Conservation (phyloP, 176 grass and related monocot species). For the Avena atlantica region DNA sequence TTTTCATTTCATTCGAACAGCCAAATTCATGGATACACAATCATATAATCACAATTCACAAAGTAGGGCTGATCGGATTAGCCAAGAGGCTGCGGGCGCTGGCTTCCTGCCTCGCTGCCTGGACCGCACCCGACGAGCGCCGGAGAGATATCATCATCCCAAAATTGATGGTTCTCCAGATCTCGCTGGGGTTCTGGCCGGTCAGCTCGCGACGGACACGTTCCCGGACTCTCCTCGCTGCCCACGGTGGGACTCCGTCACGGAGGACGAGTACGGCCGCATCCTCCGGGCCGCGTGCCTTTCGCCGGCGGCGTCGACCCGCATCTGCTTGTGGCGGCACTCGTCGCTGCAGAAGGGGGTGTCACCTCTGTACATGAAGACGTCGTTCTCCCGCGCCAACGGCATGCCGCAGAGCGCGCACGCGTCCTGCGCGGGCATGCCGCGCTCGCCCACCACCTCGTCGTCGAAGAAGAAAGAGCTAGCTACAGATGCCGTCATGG, state of each 20-base stretch:
- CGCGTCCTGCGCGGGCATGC: constrained; percentile 41
- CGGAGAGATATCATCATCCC: neutral
- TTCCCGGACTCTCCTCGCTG: neutral
- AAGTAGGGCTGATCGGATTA: neutral
- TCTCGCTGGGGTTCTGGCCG: neutral
- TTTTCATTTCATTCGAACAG: too few species aligned
- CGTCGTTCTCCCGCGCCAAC: constrained; percentile 50
- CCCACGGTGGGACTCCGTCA: neutral
- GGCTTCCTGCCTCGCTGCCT: neutral
- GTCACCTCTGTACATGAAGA: constrained; percentile 75
- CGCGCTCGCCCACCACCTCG: constrained; percentile 17
- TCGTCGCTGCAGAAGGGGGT: constrained; percentile 75
- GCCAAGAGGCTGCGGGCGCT: neutral
- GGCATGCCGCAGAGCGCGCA: constrained; percentile 61
- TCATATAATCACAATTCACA: neutral
- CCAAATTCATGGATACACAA: too few species aligned
- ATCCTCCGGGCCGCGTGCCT: neutral
- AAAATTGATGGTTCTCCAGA: neutral
- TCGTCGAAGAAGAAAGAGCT: constrained; percentile 48
- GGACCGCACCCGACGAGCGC: neutral
- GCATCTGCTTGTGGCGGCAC: constrained; percentile 63
- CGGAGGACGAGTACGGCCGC: neutral
- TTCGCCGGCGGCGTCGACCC: constrained; percentile 32
- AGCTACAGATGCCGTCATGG: constrained; percentile 32
- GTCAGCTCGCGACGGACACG: constrained; percentile 6